phyloP scores from a whole-genome alignment of 2,329 filamentous ascomycete genomes.

The Ceratocystis diversiconidia region DNA sequence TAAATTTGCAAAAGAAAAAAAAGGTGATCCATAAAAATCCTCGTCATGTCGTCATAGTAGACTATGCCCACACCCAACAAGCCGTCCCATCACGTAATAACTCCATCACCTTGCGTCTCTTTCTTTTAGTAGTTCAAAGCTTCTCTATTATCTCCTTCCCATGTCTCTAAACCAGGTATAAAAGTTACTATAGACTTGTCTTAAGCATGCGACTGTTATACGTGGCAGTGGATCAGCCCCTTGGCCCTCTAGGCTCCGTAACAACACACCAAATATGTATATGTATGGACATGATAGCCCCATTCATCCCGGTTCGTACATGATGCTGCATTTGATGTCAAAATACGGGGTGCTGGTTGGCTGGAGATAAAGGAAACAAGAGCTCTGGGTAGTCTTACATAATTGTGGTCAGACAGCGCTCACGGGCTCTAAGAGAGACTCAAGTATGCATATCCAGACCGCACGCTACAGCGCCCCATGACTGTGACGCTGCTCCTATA shows the following conservation, averaged over 20 bases:
- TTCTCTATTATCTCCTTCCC: not conserved
- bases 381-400: not conserved
- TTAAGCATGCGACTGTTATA: not conserved
- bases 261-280: not conserved
- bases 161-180: not conserved
- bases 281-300: not conserved
- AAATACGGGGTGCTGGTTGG: not conserved
- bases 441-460: not conserved
- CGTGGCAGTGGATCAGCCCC: not conserved
- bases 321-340: not conserved
- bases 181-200: too few species aligned
- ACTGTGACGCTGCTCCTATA: not conserved
- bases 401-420: not conserved
- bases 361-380: not conserved
- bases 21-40: not conserved
- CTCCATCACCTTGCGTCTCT: not conserved
- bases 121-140: not conserved
- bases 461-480: not conserved
- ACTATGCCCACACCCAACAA: not conserved
- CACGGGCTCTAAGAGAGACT: not conserved
- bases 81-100: slow-evolving; percentile 1
- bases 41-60: slow-evolving; percentile 2
- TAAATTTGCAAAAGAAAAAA: not conserved
- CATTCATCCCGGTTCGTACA: not conserved
- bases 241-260: not conserved